Conservation (phyloP, 179 eudicot species). For the Actinidia arguta region DNA sequence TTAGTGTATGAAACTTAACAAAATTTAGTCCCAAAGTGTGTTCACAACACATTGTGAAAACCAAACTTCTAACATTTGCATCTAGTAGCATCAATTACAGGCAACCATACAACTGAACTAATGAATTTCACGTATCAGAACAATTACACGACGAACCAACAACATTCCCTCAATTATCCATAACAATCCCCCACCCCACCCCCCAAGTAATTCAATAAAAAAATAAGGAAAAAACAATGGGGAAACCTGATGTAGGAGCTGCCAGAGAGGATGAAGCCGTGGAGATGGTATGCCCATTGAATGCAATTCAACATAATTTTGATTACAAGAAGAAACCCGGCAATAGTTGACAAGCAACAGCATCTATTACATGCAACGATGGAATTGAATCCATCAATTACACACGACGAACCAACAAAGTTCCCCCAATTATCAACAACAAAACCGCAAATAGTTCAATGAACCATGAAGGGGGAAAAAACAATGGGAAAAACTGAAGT, state of each 20-base stretch:
- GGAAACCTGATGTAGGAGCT: conserved; percentile 94
- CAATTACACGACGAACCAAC: not conserved
- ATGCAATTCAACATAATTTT: no score
- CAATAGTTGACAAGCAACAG: no score
- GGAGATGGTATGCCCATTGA: conserved; percentile 88
- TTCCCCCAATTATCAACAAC: no score
- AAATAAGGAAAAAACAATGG: no score
- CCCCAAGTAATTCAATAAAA: not conserved
- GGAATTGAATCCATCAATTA: no score
- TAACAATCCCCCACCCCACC: not conserved
- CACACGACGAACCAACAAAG: no score
- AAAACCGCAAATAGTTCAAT: no score
- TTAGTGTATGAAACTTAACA: not conserved
- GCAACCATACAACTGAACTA: not conserved
- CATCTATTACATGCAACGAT: no score
- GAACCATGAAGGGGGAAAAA: no score
- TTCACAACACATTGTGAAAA: not conserved
- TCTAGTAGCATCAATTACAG: not conserved
- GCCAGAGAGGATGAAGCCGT: conserved; percentile 93
- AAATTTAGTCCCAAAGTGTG: no score
- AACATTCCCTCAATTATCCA: not conserved
- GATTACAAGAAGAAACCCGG: no score
- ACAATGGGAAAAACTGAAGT: not conserved
- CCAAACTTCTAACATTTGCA: not conserved
- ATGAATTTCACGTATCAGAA: not conserved